Evolutionary conservation across 768 basidiomycete genomes (phyloP), one percentile per base, ranked within the genome.

Genomic region (Mycena galericulata): DNA sequence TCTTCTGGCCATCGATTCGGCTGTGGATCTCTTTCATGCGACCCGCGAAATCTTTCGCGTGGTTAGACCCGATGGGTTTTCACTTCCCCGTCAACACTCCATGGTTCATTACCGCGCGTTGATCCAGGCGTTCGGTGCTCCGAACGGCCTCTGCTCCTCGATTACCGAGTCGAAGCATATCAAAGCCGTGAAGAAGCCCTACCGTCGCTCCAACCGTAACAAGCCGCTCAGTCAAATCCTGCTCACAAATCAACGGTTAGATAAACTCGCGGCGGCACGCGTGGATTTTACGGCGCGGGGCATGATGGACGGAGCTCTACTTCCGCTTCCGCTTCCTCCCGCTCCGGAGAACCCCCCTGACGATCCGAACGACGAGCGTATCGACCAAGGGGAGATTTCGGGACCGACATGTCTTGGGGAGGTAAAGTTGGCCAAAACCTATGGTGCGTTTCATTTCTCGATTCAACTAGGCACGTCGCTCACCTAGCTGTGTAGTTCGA

Each of bases 61-160:
- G 9, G 22, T 30, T n/a, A 22, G 51, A 26, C 65, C 54, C 24
- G 36, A 43, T 15, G 53, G 56, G 18, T 45, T 71, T 34, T 62
- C 51, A 11, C 69, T 69, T 22, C 63, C 68, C 22, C 57, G 69
- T 5, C 65, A 70, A 63, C 69, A 70, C 45, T 55, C 66, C n/a
- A 43, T 59, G 40, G 36, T 24, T 40, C 51, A 76, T 27, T 78
- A 76, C 26, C 9, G n/a, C n/a, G n/a, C n/a, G n/a, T n/a, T n/a
- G n/a, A n/a, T n/a, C n/a, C n/a, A n/a, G n/a, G n/a, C n/a, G n/a
- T n/a, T n/a, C n/a, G n/a, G n/a, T n/a, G n/a, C n/a, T n/a, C n/a
- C n/a, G n/a, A n/a, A n/a, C n/a, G n/a, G n/a, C n/a, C n/a, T n/a
- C n/a, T n/a, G n/a, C n/a, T n/a, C n/a, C n/a, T n/a, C n/a, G n/a